phyloP scores from a whole-genome alignment of 2,329 filamentous ascomycete species.

The Fonsecaea pugnacius region DNA sequence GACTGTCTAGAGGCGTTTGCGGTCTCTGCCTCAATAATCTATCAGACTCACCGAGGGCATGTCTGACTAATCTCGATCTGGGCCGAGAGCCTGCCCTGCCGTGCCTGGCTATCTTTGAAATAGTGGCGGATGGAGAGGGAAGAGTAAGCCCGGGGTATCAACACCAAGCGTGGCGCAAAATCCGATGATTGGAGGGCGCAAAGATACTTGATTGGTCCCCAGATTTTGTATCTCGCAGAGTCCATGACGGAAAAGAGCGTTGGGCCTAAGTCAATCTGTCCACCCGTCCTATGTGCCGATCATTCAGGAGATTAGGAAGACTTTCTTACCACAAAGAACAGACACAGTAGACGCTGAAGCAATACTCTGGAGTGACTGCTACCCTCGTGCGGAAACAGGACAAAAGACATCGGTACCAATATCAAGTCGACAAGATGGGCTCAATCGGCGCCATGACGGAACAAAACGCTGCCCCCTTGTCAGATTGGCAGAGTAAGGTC shows the following conservation, averaged over 20 bases:
- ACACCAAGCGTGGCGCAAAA: slow-evolving; percentile 1
- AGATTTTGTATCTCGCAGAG: not conserved
- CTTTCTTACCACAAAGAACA: not conserved
- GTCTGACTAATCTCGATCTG: not conserved
- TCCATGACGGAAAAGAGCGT: slow-evolving; percentile 17
- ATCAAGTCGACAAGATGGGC: slow-evolving; percentile 18
- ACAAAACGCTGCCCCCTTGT: not conserved
- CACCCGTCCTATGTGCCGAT: not conserved
- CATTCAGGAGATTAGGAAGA: not conserved
- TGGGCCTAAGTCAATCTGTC: not conserved
- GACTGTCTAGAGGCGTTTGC: not conserved
- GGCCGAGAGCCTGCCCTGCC: not conserved
- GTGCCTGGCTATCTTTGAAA: not conserved
- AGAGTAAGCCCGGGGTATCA: not conserved
- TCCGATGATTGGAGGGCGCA: slow-evolving; percentile 14
- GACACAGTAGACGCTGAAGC: not conserved
- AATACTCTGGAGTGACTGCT: not conserved
- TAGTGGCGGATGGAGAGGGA: not conserved
- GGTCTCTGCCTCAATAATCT: not conserved
- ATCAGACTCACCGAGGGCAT: not conserved
- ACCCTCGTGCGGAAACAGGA: not conserved
- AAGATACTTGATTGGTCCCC: slow-evolving; percentile 17
- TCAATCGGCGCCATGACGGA: slow-evolving; percentile 13
- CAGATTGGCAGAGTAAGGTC: slow-evolving; percentile 29
- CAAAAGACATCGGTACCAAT: not conserved